A percentile compares a stretch with the other conserved stretches of the same genome.
These are phyloP conservation scores for Chytriomyces hyalinus DNA, from an alignment of 192 early-diverging fungal species.

Conservation along the genomic window DNA sequence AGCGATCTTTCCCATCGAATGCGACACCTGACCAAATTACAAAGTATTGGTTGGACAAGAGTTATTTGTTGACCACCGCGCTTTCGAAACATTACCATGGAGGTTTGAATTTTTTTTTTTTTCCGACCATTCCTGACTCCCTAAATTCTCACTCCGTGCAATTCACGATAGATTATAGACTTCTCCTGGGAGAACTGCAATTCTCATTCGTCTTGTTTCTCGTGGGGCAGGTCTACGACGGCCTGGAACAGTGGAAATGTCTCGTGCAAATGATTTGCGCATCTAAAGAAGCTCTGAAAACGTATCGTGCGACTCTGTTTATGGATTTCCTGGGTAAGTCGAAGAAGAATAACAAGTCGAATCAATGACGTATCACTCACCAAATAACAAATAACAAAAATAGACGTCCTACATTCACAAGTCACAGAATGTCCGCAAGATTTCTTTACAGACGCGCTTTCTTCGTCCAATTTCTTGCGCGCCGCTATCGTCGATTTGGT, in stretches of 20 bases:
- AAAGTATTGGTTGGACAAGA: slow-evolving; percentile 87
- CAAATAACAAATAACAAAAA: neutral
- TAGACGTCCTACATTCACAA: slow-evolving; percentile 63
- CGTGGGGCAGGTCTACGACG: slow-evolving; percentile 81
- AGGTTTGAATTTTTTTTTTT: slow-evolving; percentile 14
- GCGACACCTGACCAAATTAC: slow-evolving; percentile 71
- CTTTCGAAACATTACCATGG: slow-evolving; percentile 37
- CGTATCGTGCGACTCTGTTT: slow-evolving; percentile 52
- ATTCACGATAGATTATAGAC: slow-evolving; percentile 45
- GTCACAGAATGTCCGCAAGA: slow-evolving; percentile 73
- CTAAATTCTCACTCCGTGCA: neutral
- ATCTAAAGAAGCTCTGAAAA: slow-evolving; percentile 64
- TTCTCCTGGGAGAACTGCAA: slow-evolving; percentile 81
- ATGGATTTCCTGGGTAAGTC: slow-evolving; percentile 59
- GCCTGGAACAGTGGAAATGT: slow-evolving; percentile 87
- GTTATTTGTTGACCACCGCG: slow-evolving; percentile 73
- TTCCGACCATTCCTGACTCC: neutral
- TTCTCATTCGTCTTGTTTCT: slow-evolving; percentile 80
- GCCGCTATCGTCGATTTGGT: slow-evolving; percentile 49
- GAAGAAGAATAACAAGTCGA: neutral
- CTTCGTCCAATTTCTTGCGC: slow-evolving; percentile 69
- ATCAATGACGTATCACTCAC: neutral
- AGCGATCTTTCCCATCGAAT: slow-evolving; percentile 77
- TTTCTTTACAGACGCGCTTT: slow-evolving; percentile 72
- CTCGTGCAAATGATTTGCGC: slow-evolving; percentile 73